Evolutionary conservation across 108 stramenopile genomes (phyloP).

Genomic region (Hondaea fermentalgiana): DNA sequence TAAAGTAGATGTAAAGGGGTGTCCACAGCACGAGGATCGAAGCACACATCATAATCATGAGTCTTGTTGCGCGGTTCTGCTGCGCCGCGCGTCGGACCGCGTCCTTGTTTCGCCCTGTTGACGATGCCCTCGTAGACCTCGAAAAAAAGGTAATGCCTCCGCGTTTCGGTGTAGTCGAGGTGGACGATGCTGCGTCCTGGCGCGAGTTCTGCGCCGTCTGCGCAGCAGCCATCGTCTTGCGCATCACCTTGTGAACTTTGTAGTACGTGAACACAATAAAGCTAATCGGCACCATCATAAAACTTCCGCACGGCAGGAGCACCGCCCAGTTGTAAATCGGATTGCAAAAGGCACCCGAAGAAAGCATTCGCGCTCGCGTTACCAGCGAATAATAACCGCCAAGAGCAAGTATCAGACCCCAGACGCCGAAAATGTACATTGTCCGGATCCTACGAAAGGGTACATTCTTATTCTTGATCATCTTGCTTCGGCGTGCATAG

Average conservation of each 20-base stretch:
- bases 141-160: background rate
- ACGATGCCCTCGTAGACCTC: background rate
- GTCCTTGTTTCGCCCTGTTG: background rate
- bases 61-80: background rate
- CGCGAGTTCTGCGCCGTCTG: background rate
- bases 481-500: background rate
- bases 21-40: background rate
- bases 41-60: slow-evolving; percentile 12
- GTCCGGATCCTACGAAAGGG: background rate
- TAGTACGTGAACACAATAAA: background rate
- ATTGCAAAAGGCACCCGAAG: slow-evolving; percentile 1
- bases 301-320: background rate
- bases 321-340: background rate
- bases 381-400: background rate
- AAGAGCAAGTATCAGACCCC: background rate
- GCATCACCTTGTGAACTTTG: background rate
- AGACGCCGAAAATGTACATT: background rate
- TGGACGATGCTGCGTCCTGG: background rate
- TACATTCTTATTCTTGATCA: background rate
- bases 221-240: background rate
- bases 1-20: background rate
- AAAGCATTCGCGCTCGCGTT: background rate
- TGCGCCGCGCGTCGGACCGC: background rate
- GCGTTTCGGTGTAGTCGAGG: background rate
- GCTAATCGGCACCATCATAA: background rate